Percentiles rank a stretch among this genome's conserved stretches.
phyloP scores from a whole-genome alignment of 108 stramenopile genomes.

The Bacterosira constricta region DNA sequence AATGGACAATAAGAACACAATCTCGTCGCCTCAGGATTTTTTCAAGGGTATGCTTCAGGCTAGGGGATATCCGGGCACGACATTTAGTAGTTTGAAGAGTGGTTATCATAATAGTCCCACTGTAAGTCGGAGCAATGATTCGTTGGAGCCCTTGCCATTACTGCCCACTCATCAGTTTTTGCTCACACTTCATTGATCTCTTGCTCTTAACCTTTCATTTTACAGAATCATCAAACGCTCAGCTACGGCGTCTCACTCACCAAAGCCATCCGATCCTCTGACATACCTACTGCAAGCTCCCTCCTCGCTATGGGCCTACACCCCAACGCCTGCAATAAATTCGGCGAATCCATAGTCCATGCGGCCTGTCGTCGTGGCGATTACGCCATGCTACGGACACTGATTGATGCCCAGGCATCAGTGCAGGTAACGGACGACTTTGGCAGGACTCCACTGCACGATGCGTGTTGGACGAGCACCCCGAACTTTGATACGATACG shows the following conservation, averaged over 20 bases:
- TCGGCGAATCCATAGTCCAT: conserved; percentile 84
- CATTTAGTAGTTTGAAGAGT: conserved; percentile 52
- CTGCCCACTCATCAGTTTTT: neutral
- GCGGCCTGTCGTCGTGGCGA: conserved; percentile 78
- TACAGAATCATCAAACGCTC: conserved; percentile 66
- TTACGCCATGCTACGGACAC: conserved; percentile 46
- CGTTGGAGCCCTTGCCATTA: neutral
- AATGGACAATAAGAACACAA: conserved; percentile 1
- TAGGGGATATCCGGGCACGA: conserved; percentile 73
- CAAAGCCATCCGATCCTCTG: conserved; percentile 70
- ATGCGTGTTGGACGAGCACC: conserved; percentile 83
- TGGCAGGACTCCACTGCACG: conserved; percentile 82
- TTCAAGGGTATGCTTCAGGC: conserved; percentile 53
- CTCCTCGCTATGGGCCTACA: conserved; percentile 69
- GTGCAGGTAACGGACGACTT: conserved; percentile 79
- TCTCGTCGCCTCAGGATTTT: conserved; percentile 63
- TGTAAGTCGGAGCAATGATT: conserved; percentile 16
- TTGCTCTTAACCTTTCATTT: neutral
- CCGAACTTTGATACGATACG: conserved; percentile 63
- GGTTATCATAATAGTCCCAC: conserved; percentile 79
- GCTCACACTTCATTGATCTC: neutral
- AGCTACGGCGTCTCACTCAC: conserved; percentile 82
- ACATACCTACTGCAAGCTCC: conserved; percentile 45
- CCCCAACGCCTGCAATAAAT: conserved; percentile 91
- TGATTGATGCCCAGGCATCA: conserved; percentile 63